Conservation (phyloP, 495 filamentous ascomycete species). For the Aspergillus hancockii region DNA sequence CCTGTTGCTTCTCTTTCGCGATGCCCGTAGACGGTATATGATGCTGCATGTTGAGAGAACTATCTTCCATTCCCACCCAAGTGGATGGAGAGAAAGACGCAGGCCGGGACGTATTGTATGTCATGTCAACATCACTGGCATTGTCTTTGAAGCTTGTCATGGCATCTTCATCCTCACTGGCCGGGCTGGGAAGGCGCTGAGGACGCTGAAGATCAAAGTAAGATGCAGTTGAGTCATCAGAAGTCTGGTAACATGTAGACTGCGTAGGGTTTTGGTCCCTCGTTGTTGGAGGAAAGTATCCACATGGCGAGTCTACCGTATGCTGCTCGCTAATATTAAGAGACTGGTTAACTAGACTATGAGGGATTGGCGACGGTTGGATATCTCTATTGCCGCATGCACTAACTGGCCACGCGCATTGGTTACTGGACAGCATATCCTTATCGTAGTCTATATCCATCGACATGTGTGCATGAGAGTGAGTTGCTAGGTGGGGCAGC, state of each 20-base stretch:
- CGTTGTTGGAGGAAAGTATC: constrained; percentile 17
- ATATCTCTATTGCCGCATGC: constrained; percentile 33
- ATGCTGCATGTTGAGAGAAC: constrained; percentile 11
- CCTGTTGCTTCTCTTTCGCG: neutral
- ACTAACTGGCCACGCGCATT: constrained; percentile 27
- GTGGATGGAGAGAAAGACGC: constrained; percentile 6
- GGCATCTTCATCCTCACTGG: constrained; percentile 66
- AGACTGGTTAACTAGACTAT: constrained; percentile 33
- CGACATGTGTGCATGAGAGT: constrained; percentile 18
- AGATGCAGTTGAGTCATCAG: constrained; percentile 21
- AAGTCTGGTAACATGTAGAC: neutral
- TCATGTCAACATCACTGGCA: constrained; percentile 26
- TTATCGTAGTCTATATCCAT: constrained; percentile 57
- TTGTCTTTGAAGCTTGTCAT: constrained; percentile 34
- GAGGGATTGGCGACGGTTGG: constrained; percentile 55
- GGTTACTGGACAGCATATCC: constrained; percentile 33
- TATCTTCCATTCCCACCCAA: constrained; percentile 1
- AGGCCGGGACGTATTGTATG: constrained; percentile 12
- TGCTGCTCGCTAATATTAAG: constrained; percentile 26
- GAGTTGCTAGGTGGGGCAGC: neutral
- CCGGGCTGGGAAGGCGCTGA: constrained; percentile 67
- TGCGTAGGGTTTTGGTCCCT: neutral
- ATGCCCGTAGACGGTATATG: constrained; percentile 3
- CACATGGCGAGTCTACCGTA: constrained; percentile 20
- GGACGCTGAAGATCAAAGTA: constrained; percentile 55